phyloP scores from a whole-genome alignment of 23 red algal species.

The Gracilaria gracilis region DNA sequence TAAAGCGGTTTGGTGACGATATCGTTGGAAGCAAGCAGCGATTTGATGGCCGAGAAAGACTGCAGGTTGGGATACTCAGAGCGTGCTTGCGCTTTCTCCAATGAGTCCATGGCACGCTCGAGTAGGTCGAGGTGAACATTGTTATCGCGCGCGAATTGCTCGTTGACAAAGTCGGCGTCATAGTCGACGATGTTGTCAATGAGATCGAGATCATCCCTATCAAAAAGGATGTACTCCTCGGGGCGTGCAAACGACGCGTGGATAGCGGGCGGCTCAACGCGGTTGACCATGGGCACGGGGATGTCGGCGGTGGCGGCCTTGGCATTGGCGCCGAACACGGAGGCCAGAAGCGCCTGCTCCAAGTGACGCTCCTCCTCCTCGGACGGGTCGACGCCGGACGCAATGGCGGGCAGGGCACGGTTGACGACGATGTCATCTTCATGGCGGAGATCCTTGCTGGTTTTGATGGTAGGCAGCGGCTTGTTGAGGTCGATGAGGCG shows the following conservation, averaged over 20 bases:
- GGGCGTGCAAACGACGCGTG: slow-evolving; percentile 41
- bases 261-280: slow-evolving; percentile 8
- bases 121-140: slow-evolving; percentile 50
- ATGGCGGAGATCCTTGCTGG: slow-evolving; percentile 74
- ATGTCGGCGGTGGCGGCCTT: slow-evolving; percentile 73
- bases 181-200: slow-evolving; percentile 78
- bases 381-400: slow-evolving; percentile 90
- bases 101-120: slow-evolving; percentile 81
- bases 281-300: slow-evolving; percentile 83
- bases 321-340: slow-evolving; percentile 65
- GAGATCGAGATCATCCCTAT: slow-evolving; percentile 80
- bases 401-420: slow-evolving; percentile 84
- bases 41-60: slow-evolving; percentile 33
- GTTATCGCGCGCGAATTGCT: slow-evolving; percentile 47
- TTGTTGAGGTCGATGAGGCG: slow-evolving; percentile 91
- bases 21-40: slow-evolving; percentile 2
- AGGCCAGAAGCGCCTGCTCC: slow-evolving; percentile 91
- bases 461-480: slow-evolving; percentile 83
- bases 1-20: slow-evolving; percentile 67
- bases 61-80: slow-evolving; percentile 33
- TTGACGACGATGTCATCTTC: slow-evolving; percentile 92
- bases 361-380: slow-evolving; percentile 93
- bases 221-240: slow-evolving; percentile 77
- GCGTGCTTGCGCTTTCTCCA: slow-evolving; percentile 87
- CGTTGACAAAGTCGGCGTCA: slow-evolving; percentile 83